Evolutionary conservation across 345 rosid genomes (phyloP).

Genomic region (Hibiscus syriacus): DNA sequence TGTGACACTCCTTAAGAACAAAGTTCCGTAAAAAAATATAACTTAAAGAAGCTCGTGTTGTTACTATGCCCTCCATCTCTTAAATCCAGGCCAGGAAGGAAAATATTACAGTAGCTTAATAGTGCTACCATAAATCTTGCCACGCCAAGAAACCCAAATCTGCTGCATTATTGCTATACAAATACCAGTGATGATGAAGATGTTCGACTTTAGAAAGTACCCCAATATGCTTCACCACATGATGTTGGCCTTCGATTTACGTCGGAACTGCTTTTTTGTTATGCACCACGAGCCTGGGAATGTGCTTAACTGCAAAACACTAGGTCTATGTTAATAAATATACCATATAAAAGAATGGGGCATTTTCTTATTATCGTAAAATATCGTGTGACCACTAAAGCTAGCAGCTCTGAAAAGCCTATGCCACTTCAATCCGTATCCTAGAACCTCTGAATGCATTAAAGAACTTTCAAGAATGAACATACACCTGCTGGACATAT

Average conservation of each 20-base stretch:
- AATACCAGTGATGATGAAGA: neutral
- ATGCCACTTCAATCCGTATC: too few relatives aligned
- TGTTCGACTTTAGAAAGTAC: neutral
- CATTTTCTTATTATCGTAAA: neutral
- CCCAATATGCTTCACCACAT: conserved; percentile 34
- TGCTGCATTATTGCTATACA: neutral
- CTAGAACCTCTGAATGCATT: neutral
- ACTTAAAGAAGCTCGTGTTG: neutral
- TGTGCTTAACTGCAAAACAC: conserved; percentile 56
- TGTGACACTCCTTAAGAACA: neutral
- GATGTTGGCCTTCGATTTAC: conserved; percentile 45
- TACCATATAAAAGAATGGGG: too few relatives aligned
- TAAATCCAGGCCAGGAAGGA: neutral
- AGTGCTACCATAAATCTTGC: neutral
- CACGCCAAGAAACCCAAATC: neutral
- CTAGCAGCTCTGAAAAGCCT: neutral
- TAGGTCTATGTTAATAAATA: neutral
- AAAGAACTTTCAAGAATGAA: neutral
- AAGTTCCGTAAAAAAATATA: neutral
- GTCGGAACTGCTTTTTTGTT: conserved; percentile 68
- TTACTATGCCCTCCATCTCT: neutral
- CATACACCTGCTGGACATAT: neutral
- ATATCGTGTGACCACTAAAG: neutral
- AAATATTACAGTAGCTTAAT: neutral
- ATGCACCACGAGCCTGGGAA: conserved; percentile 76